Conservation (phyloP, 1,284 basidiomycete genomes). For the Amylostereum areolatum region DNA sequence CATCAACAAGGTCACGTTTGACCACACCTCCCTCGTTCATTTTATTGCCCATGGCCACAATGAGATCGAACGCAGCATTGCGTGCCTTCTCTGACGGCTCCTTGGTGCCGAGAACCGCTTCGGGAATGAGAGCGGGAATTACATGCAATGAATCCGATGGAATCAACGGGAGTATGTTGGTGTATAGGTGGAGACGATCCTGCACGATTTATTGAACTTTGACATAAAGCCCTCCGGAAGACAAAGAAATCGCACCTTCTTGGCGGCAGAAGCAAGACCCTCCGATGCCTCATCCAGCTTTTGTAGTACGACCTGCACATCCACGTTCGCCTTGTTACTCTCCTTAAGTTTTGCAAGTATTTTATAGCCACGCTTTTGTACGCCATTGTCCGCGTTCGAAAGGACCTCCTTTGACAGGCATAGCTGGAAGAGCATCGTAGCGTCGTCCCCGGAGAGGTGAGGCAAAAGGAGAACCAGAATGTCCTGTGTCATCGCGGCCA, state of each 20-base stretch:
- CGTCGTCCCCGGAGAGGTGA: conserved; percentile 58
- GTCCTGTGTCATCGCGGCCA: conserved; percentile 83
- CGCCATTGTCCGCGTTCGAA: conserved; percentile 72
- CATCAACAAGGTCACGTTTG: conserved; percentile 71
- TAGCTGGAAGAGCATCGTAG: conserved; percentile 57
- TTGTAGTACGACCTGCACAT: conserved; percentile 56
- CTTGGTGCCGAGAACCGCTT: conserved; percentile 96
- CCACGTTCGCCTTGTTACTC: conserved; percentile 47
- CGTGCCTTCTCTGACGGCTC: conserved; percentile 95
- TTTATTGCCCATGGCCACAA: conserved; percentile 90
- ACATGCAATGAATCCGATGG: conserved; percentile 75
- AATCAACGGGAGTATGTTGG: conserved; percentile 67
- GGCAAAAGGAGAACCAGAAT: conserved; percentile 85
- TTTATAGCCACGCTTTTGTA: conserved; percentile 96
- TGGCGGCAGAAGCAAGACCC: conserved; percentile 78
- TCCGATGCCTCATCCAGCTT: conserved; percentile 60
- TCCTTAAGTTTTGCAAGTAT: conserved; percentile 74
- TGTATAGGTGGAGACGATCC: conserved; percentile 82
- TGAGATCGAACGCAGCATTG: conserved; percentile 83
- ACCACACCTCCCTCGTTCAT: conserved; percentile 88
- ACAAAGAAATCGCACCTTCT: conserved; percentile 51
- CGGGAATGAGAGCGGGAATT: conserved; percentile 87
- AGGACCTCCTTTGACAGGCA: conserved; percentile 58
- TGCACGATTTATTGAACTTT: conserved; percentile 22
- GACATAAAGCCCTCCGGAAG: conserved; percentile 2